phyloP scores from a whole-genome alignment of 345 rosid genomes.

The Eucalyptus camaldulensis region DNA sequence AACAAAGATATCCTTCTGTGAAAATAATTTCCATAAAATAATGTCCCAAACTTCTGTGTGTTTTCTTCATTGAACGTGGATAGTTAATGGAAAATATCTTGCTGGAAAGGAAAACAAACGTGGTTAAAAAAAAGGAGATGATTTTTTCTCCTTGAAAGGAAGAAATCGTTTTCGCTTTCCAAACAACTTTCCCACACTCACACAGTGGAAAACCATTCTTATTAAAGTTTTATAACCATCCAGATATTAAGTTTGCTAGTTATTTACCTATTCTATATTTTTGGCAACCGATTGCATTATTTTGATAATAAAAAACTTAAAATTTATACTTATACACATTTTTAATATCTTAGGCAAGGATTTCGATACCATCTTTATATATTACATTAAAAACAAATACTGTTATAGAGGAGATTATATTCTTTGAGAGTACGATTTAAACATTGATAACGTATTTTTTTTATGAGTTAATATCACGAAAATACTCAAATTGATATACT shows the following conservation, averaged over 20 bases:
- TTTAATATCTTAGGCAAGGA: not conserved
- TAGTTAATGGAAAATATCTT: not conserved
- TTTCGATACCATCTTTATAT: not conserved
- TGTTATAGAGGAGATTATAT: not conserved
- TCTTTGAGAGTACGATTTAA: not conserved
- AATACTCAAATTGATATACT: accelerated
- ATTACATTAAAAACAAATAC: not conserved
- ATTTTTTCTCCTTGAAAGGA: not conserved
- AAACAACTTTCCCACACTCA: not conserved
- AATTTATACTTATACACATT: not conserved
- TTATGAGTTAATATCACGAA: accelerated
- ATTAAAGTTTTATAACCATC: not conserved
- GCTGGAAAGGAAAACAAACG: not conserved
- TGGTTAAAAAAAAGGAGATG: not conserved
- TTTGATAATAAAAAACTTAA: too few relatives aligned
- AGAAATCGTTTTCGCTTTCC: not conserved
- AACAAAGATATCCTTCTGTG: not conserved
- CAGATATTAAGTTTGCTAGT: not conserved
- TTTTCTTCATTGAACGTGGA: not conserved
- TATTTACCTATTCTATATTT: too few relatives aligned
- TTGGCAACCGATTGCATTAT: not conserved
- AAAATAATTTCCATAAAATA: not conserved
- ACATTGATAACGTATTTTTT: not conserved
- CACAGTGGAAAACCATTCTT: not conserved
- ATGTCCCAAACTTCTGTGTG: not conserved